Evolutionary conservation across 2,329 filamentous ascomycete species (phyloP).

Genomic region (Acrocalymma vagum): DNA sequence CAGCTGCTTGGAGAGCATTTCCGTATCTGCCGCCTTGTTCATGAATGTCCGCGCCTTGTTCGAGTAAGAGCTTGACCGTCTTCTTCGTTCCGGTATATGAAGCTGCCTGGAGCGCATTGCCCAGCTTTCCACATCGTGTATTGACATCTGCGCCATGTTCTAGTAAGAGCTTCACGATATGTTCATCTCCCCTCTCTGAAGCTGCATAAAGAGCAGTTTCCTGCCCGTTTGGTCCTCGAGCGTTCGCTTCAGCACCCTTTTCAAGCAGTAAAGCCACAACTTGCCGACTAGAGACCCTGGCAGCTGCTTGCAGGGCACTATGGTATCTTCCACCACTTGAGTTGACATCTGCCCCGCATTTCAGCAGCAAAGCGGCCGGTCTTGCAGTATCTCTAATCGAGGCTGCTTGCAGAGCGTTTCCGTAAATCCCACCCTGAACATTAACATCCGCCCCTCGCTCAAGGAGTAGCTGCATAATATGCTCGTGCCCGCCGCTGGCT

Average conservation of each 20-base stretch:
- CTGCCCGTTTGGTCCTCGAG: constrained; percentile 26
- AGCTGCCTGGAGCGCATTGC: constrained; percentile 28
- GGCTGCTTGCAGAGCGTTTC: constrained; percentile 6
- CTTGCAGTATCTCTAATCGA: constrained; percentile 7
- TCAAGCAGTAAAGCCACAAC: constrained; percentile 24
- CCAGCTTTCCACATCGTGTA: constrained; percentile 21
- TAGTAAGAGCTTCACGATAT: constrained; percentile 17
- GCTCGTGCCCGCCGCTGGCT: constrained; percentile 1
- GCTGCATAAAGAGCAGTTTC: constrained; percentile 21
- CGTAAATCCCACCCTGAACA: neutral
- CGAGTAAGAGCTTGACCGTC: constrained; percentile 25
- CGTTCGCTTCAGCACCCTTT: constrained; percentile 26
- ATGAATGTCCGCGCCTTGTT: constrained; percentile 23
- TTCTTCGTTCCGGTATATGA: constrained; percentile 18
- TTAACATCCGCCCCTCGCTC: constrained; percentile 7
- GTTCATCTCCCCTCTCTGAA: constrained; percentile 14
- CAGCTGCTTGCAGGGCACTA: constrained; percentile 21
- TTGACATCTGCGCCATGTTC: constrained; percentile 29
- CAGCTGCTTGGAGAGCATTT: constrained; percentile 26
- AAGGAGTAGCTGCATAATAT: constrained; percentile 5
- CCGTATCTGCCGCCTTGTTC: constrained; percentile 20
- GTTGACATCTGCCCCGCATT: constrained; percentile 25
- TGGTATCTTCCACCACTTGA: constrained; percentile 13
- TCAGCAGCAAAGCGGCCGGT: constrained; percentile 20
- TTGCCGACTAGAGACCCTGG: constrained; percentile 12